Evolutionary conservation across 1,284 basidiomycete species (phyloP), one percentile per base, ranked within the genome.

Genomic region (Pascua guehoae): DNA sequence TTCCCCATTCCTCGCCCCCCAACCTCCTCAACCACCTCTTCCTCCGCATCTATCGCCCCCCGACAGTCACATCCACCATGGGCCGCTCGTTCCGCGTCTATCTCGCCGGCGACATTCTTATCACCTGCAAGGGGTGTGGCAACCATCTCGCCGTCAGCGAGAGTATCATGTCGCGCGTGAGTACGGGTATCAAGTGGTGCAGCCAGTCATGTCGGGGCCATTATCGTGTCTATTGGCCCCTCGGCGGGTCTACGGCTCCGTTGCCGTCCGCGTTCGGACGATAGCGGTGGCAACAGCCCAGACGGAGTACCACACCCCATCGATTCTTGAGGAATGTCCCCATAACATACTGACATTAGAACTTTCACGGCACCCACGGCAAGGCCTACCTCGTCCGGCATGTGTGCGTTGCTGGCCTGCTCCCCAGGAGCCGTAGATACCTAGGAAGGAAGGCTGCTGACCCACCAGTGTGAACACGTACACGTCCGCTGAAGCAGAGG

Each of bases 91-190:
- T 69, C 79, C 86, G 90, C 70, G 85, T 87, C 62, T 96, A 93
- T 78, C 86, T 98, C 59, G 82, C 85, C 41, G 91, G 91, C 47
- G 85, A 88, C 66, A 86, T 89, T 66, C 88, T 98, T 70, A 97
- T 92, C 72, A 89, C 90, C 49, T 98, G 96, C 79, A 85, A 83
- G 54, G 85, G 81, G 53, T 98, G 95, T 83, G 87, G 84, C 72
- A 97, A 94, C 18, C 95, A 98, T 78, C 84, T 98, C 48, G 88
- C 93, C 12, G 92, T 92, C 11, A 87, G 89, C 54, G 91, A 96
- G 75, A 87, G 86, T 53, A 89, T 98, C 84, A 86, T 97, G 63
- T 94, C 91, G 61, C 84, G 88, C 76, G 93, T 93, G 70, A 69
- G 87, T 78, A n/a, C 18, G 44, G 17, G 14, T 15, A 14, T 14